Evolutionary conservation across 2,329 filamentous ascomycete species (phyloP), one percentile per base, ranked within the genome.

Genomic region (Zasmidium angulare): DNA sequence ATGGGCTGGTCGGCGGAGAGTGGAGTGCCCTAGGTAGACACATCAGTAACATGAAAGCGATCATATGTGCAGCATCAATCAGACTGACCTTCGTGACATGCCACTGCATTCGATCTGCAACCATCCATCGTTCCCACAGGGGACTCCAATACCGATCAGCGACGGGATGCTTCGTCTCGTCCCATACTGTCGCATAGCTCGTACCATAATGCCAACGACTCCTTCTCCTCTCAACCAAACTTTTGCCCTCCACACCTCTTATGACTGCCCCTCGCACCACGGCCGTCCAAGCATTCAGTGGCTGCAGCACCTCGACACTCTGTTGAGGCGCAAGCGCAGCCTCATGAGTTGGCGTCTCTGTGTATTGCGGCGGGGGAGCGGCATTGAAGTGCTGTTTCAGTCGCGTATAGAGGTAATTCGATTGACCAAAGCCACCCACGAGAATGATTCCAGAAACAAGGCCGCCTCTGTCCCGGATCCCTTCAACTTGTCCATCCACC

Each of bases 31-130:
- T 73, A 49, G 17, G 24, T 3, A 12, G 26, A 23, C n/a, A n/a
- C n/a, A 52, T 64, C 47, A 64, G 56, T 43, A 53, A 14, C 22
- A 50, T 43, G n/a, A 40, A 36, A n/a, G n/a, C n/a, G n/a, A n/a
- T n/a, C 17, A 21, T 21, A 11, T 19, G 2, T 22, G 10, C 20
- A n/a, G 21, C 23, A 20, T 46, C 2, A 20, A 46, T 21, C 19
- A 21, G 24, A 75, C 79, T 66, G 68, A 87, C 88, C 82, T 91
- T 91, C 62, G 86, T 84, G 71, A 92, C 90, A 74, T 92, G 89
- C 90, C 90, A 93, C 75, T 91, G 88, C 89, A 93, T 92, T 50
- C 89, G 82, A 73, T 93, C 88, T 49, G 84, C 86, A 6, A 93
- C 89, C 89, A 91, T 92, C 89, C 88, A 92, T 51, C 89, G 77